Base-by-base conservation (phyloP, 179 eudicot genomes). In the Silene coronaria region DNA sequence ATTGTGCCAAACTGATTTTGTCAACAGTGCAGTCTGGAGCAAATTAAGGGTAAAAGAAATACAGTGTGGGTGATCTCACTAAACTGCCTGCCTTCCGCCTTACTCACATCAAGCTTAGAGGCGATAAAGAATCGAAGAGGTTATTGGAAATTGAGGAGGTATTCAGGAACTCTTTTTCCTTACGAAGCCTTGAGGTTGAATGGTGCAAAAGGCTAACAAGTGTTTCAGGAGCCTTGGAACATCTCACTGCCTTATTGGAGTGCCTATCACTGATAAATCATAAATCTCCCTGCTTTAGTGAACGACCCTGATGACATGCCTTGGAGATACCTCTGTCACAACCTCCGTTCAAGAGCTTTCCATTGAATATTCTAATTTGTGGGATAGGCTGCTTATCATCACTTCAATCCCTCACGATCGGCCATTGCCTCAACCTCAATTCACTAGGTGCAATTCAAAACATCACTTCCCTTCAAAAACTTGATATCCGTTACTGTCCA, bases 341-440 rank as follows among this genome's bases (percentile, higher is more conserved):
- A 51, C 38, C 79, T 76, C 46, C 67, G 22, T 59, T 34, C 19
- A 19, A 30, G 2, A 51, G 30, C 61, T 75, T 23, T 6, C 21
- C 13, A 75, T 75, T 16, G 2, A 1, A 14, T 0, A 12, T 6
- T 26, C 59, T 75, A n/a, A n/a, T n/a, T n/a, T n/a, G n/a, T n/a
- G n/a, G 78, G 72, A 76, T 67, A 21, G 28, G 36, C 19, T 53
- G 21, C 55, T 57, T 75, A 53, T 51, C 78, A 3, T 75, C 78
- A 19, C 77, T 74, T 51, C 70, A 26, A 0, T 74, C 45, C 26
- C 58, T 74, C 1, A 3, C 26, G 17, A 9, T 74, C n/a, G 2
- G 0, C 6, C 0, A 4, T 17, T 74, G 77, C 58, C 27, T 6
- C 22, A 0, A 0, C 7, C 16, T 74, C 24, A 51, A 62, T 45